phyloP scores from a whole-genome alignment of 140 eudicot species.

The Cichorium intybus region DNA sequence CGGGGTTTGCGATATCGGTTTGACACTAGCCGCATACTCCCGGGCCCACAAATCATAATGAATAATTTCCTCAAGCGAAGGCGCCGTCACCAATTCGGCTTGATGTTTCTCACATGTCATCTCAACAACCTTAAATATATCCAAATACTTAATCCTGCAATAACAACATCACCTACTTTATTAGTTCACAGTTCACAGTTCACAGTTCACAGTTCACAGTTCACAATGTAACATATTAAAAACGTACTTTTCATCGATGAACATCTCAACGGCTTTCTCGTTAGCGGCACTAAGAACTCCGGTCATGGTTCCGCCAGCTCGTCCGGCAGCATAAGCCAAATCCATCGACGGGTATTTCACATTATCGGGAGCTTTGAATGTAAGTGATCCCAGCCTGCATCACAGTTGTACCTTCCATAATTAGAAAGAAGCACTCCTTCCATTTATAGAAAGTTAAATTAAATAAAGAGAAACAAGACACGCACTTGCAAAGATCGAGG shows the following conservation, averaged over 20 bases:
- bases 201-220: neutral
- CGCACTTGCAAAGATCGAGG: conserved; percentile 89
- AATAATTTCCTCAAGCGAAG: conserved; percentile 81
- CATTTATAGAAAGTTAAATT: neutral
- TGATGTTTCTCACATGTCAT: conserved; percentile 84
- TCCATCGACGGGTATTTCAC: conserved; percentile 89
- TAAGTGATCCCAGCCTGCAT: conserved; percentile 79
- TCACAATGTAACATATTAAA: neutral
- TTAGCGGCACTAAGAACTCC: conserved; percentile 91
- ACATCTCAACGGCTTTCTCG: conserved; percentile 91
- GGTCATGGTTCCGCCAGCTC: conserved; percentile 93
- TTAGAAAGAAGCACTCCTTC: neutral
- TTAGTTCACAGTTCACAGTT: neutral
- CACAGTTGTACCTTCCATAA: neutral
- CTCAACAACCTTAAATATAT: conserved; percentile 76
- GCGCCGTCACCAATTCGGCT: conserved; percentile 60
- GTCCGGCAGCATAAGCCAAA: conserved; percentile 78
- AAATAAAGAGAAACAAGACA: neutral
- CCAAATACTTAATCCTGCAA: conserved; percentile 79
- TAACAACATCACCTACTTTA: neutral
- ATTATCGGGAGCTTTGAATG: conserved; percentile 79
- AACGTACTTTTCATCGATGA: conserved; percentile 67
- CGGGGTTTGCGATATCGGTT: conserved; percentile 40
- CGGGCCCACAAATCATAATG: conserved; percentile 92
- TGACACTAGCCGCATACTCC: conserved; percentile 64